A percentile compares a stretch with the other conserved stretches of the same genome.
Evolutionary conservation across 176 grass and related monocot species (phyloP).

Genomic region (Cymbopogon citratus): DNA sequence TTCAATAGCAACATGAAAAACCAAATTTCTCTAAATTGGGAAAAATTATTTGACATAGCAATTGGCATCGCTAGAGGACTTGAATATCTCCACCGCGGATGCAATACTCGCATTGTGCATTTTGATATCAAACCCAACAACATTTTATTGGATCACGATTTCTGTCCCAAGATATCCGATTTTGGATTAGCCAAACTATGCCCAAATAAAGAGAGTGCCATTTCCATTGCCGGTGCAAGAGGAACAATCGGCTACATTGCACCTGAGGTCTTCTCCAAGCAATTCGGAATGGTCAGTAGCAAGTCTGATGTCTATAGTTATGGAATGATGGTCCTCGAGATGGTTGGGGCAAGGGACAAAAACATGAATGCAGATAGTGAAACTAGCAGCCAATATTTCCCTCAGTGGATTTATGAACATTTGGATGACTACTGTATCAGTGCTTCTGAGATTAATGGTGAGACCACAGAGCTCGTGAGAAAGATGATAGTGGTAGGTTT

Average conservation of each 20-base stretch:
- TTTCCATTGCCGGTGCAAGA: constrained; percentile 25
- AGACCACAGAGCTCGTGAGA: constrained; percentile 16
- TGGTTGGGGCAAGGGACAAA: constrained; percentile 35
- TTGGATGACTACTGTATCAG: constrained; percentile 6
- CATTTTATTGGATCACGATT: not conserved
- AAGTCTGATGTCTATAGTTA: constrained; percentile 43
- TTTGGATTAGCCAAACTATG: constrained; percentile 23
- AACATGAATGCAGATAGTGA: not conserved
- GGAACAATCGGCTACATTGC: constrained; percentile 36
- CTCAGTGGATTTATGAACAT: constrained; percentile 35
- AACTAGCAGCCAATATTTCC: constrained; percentile 29
- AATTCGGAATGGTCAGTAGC: constrained; percentile 20
- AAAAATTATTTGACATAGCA: constrained; percentile 32
- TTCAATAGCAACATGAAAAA: not conserved
- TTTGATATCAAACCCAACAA: constrained; percentile 36
- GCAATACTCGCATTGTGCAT: constrained; percentile 31
- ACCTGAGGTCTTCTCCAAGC: constrained; percentile 28
- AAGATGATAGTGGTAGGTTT: constrained; percentile 41
- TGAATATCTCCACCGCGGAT: constrained; percentile 31
- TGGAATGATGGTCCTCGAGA: constrained; percentile 49
- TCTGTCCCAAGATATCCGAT: not conserved
- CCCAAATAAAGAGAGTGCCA: constrained; percentile 1
- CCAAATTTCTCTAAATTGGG: not conserved
- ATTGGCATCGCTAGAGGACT: constrained; percentile 32
- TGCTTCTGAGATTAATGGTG: constrained; percentile 18